Evolutionary conservation across 495 filamentous ascomycete species (phyloP).

Genomic region (Penicillium atrosanguineum): DNA sequence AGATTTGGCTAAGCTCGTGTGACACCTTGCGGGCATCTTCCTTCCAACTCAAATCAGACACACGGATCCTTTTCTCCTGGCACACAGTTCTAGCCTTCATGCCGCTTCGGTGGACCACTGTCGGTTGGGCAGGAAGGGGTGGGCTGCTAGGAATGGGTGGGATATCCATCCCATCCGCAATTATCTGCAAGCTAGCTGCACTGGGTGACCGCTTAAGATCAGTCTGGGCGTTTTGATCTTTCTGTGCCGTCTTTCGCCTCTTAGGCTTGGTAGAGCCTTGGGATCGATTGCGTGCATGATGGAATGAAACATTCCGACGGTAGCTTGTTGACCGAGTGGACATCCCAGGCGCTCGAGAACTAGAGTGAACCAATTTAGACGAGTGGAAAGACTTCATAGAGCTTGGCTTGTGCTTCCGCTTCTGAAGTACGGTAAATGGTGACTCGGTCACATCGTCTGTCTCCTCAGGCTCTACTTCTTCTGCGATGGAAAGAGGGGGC

Average conservation of each 20-base stretch:
- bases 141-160: slow-evolving; percentile 32
- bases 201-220: slow-evolving; percentile 27
- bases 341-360: slow-evolving; percentile 59
- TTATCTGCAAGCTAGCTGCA: slow-evolving; percentile 28
- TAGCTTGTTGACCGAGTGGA: slow-evolving; percentile 57
- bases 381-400: slow-evolving; percentile 42
- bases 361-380: slow-evolving; percentile 37
- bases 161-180: slow-evolving; percentile 16
- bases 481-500: slow-evolving; percentile 23
- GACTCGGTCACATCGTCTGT: slow-evolving; percentile 13
- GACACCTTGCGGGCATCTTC: slow-evolving; percentile 66
- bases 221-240: slow-evolving; percentile 7
- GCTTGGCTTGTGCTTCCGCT: slow-evolving; percentile 33
- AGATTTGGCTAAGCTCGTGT: slow-evolving; percentile 63
- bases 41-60: slow-evolving; percentile 50
- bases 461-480: slow-evolving; percentile 24
- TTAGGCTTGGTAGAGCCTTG: slow-evolving; percentile 36
- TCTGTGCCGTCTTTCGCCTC: slow-evolving; percentile 14
- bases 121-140: slow-evolving; percentile 39
- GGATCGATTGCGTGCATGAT: slow-evolving; percentile 50
- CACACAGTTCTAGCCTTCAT: slow-evolving; percentile 24
- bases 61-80: slow-evolving; percentile 40
- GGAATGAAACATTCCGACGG: slow-evolving; percentile 81
- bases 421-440: slow-evolving; percentile 34
- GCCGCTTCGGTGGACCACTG: slow-evolving; percentile 33